Evolutionary conservation across 805 yeast genomes (phyloP).

Genomic region (Saturnispora dispora): DNA sequence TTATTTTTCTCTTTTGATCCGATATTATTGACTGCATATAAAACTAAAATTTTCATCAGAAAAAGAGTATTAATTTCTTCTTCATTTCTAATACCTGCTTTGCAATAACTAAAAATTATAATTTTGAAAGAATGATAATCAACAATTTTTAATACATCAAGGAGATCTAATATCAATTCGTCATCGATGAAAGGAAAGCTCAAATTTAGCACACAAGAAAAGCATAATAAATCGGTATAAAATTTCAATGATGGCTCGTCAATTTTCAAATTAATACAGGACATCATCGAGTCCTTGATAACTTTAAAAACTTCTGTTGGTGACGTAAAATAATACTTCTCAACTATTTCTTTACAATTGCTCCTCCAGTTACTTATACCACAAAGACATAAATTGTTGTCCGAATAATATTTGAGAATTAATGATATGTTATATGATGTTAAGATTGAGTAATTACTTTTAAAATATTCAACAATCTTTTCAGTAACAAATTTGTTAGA

Average conservation of each 20-base stretch:
- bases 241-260: constrained; percentile 10
- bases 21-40: not conserved
- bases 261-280: constrained; percentile 14
- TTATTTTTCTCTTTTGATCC: not conserved
- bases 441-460: constrained; percentile 14
- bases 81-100: not conserved
- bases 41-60: constrained; percentile 2
- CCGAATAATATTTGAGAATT: constrained; percentile 39
- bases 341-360: constrained; percentile 36
- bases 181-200: constrained; percentile 8
- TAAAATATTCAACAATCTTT: constrained; percentile 15
- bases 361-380: constrained; percentile 43
- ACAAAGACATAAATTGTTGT: constrained; percentile 46
- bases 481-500: constrained; percentile 6
- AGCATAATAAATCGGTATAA: constrained; percentile 16
- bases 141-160: constrained; percentile 6
- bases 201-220: constrained; percentile 11
- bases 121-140: constrained; percentile 5
- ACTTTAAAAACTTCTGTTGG: constrained; percentile 18
- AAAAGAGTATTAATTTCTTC: constrained; percentile 2
- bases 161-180: constrained; percentile 2
- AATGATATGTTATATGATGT: constrained; percentile 19
- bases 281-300: constrained; percentile 14
- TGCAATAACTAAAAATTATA: constrained; percentile 5
- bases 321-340: constrained; percentile 31